Conservation (phyloP, 805 yeast species). For the Ogataea pini region DNA sequence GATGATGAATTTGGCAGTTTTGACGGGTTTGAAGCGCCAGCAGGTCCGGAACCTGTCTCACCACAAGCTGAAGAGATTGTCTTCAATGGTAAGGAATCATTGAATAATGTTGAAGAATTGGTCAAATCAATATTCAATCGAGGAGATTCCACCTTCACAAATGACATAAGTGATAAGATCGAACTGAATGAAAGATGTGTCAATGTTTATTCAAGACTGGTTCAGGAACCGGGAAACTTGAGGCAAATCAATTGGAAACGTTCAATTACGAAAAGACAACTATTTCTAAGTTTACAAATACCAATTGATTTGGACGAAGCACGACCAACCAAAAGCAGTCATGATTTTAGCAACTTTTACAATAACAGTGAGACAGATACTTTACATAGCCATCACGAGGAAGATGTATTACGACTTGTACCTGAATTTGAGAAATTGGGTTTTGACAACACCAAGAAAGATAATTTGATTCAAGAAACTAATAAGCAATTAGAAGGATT, state of each 20-base stretch:
- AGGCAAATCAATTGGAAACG: constrained; percentile 70
- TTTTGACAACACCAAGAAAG: constrained; percentile 34
- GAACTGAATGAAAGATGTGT: constrained; percentile 27
- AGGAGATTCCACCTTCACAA: background rate
- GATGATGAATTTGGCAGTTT: constrained; percentile 25
- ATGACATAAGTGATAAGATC: constrained; percentile 1
- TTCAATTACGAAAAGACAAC: constrained; percentile 62
- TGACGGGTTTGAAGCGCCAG: constrained; percentile 23
- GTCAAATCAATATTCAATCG: constrained; percentile 15
- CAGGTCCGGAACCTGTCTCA: background rate
- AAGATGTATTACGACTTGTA: constrained; percentile 21
- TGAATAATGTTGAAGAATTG: constrained; percentile 10
- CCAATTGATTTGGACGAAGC: constrained; percentile 71
- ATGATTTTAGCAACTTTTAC: constrained; percentile 13
- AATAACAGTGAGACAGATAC: constrained; percentile 15
- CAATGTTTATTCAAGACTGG: constrained; percentile 27
- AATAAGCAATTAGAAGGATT: constrained; percentile 23
- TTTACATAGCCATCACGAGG: constrained; percentile 9
- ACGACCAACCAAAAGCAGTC: constrained; percentile 19
- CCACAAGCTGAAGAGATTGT: background rate
- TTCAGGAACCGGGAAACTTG: constrained; percentile 43
- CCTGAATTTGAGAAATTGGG: constrained; percentile 39
- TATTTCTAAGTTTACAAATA: constrained; percentile 65
- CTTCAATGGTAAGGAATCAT: constrained; percentile 9
- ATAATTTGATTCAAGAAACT: constrained; percentile 26